These are phyloP conservation scores for Pontederia crassipes DNA, from an alignment of 176 grass and related monocot species.

Conservation along the genomic window DNA sequence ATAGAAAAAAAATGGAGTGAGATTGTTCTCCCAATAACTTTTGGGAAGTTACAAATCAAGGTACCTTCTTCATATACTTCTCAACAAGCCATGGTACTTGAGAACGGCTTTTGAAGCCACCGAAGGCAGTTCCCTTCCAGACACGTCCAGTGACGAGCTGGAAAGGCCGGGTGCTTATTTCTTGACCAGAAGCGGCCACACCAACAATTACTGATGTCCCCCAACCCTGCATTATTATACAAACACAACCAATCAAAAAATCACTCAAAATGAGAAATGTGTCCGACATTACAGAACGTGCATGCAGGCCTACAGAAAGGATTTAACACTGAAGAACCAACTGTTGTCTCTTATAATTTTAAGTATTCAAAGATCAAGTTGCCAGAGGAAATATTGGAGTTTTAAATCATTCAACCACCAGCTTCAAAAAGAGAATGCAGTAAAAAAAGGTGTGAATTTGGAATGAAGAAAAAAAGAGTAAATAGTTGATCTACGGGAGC, in stretches of 20 bases:
- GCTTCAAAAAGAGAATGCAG: background rate
- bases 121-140: slow-evolving; percentile 98
- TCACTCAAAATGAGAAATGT: too few relatives aligned
- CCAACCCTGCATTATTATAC: slow-evolving; percentile 48
- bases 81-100: slow-evolving; percentile 97
- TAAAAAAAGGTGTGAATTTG: too few relatives aligned
- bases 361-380: too few relatives aligned
- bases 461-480: too few relatives aligned
- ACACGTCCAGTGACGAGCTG: slow-evolving; percentile 89
- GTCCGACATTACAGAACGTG: too few relatives aligned
- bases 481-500: background rate
- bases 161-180: slow-evolving; percentile 82
- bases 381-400: too few relatives aligned
- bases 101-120: slow-evolving; percentile 87
- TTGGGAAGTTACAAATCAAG: background rate
- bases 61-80: slow-evolving; percentile 96
- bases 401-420: too few relatives aligned
- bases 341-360: too few relatives aligned
- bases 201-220: slow-evolving; percentile 86
- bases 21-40: background rate
- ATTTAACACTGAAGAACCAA: too few relatives aligned
- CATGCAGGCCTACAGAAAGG: too few relatives aligned
- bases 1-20: background rate
- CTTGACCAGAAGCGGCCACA: slow-evolving; percentile 90
- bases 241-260: background rate